Base-by-base conservation (phyloP, 768 basidiomycete genomes). In the Rhodosporidiobolus odoratus region DNA sequence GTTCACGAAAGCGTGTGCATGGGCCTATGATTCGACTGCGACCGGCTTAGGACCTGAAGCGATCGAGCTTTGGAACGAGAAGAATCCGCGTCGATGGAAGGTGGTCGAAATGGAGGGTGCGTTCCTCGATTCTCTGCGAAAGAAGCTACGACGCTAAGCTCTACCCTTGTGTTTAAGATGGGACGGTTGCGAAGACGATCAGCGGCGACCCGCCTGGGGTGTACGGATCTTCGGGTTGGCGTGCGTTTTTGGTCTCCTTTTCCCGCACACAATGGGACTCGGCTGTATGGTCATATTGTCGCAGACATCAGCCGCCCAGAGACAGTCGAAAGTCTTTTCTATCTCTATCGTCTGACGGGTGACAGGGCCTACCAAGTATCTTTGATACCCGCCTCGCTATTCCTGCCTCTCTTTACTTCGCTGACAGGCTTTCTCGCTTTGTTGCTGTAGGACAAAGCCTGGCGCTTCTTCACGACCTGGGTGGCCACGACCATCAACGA, bases 281-380 rank as follows among this genome's bases (percentile, higher is more conserved):
- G 21, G 9, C 48, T n/a, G 13, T 32, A n/a, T 30, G 21, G 23
- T 45, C 43, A 13, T 45, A 45, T 23, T 45, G 66, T 12, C 68
- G 75, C 60, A 78, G 78, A 25, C 71, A 81, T 68, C 32, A 79
- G 79, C 27, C 72, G 81, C 21, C 82, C 82, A 19, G 82, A 82
- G 74, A 81, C 81, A 2, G 80, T 81, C 68, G 82, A 82, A 74
- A 75, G 73, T 41, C 76, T 80, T 16, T 78, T 78, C 60, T 78
- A 79, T 56, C 76, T 77, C 78, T 81, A 78, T 63, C 77, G 80
- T 40, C 38, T 81, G 0, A 81, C 81, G 1, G 82, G 82, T 10
- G 80, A 82, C 75, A 75, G 76, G 30, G 77, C 78, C 58, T 82
- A 81, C 81, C 80, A 81, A 71, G 74, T 64, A n/a, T n/a, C n/a